These are phyloP conservation scores for Fusarium luffae DNA, from an alignment of 2,329 filamentous ascomycete genomes.

Conservation along the genomic window DNA sequence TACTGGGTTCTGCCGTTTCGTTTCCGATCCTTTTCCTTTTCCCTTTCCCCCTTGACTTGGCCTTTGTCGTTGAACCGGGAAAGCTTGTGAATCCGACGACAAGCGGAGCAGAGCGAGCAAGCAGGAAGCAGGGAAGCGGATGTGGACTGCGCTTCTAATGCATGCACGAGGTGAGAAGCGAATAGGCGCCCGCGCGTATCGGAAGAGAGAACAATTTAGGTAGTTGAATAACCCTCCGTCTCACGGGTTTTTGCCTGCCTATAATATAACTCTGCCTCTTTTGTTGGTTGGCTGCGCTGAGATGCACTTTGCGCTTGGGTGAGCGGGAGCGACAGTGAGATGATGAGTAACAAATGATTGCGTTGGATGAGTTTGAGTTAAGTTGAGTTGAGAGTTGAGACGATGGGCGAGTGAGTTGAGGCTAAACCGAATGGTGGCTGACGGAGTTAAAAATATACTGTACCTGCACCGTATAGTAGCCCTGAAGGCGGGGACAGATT, in stretches of 20 bases:
- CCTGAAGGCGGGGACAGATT: conserved; percentile 17
- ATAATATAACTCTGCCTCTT: neutral
- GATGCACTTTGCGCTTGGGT: neutral
- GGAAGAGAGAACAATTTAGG: conserved; percentile 6
- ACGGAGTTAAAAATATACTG: conserved; percentile 38
- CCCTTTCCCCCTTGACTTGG: neutral
- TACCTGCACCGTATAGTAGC: conserved; percentile 28
- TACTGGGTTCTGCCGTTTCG: neutral
- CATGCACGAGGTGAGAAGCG: conserved; percentile 24
- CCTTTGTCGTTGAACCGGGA: conserved; percentile 15
- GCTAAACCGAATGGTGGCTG: conserved; percentile 34
- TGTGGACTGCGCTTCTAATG: conserved; percentile 23
- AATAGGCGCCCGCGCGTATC: conserved; percentile 35
- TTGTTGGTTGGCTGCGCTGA: neutral
- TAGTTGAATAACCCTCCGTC: neutral
- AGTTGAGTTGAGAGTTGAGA: conserved; percentile 4
- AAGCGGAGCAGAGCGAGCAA: conserved; percentile 24
- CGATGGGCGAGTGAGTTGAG: conserved; percentile 9
- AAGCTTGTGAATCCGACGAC: conserved; percentile 27
- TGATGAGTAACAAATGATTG: neutral
- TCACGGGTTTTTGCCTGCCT: neutral
- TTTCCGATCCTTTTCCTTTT: neutral
- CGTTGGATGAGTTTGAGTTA: conserved; percentile 11
- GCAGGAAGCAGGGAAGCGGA: neutral
- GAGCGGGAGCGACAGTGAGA: neutral